Conservation (phyloP, 169 alveolate species). For the Cryptosporidium tyzzeri region DNA sequence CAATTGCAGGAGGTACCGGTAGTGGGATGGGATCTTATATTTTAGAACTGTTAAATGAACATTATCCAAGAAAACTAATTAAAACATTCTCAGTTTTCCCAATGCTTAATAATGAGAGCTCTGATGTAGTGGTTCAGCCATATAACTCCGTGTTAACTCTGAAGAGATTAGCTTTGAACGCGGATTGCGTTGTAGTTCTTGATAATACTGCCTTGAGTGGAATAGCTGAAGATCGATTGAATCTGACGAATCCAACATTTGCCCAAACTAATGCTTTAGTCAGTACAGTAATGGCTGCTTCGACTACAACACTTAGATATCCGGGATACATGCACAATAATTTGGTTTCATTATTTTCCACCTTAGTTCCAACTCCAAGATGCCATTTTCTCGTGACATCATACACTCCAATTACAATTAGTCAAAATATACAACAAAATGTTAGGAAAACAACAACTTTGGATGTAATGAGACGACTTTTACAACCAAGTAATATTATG, state of each 20-base stretch:
- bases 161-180: slow-evolving; percentile 90
- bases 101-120: slow-evolving; percentile 90
- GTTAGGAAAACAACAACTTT: slow-evolving; percentile 96
- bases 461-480: slow-evolving; percentile 98
- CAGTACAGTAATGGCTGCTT: slow-evolving; percentile 92
- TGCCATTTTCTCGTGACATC: slow-evolving; percentile 99
- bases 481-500: slow-evolving; percentile 88
- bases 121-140: slow-evolving; percentile 99
- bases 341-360: slow-evolving; percentile 95
- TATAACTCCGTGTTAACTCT: slow-evolving; percentile 96
- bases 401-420: slow-evolving; percentile 93
- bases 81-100: slow-evolving; percentile 94
- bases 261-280: slow-evolving; percentile 87
- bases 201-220: slow-evolving; percentile 98
- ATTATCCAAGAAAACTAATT: slow-evolving; percentile 91
- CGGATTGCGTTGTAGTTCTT: slow-evolving; percentile 97
- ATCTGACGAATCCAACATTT: slow-evolving; percentile 88
- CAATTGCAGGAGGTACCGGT: slow-evolving; percentile 99
- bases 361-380: slow-evolving; percentile 98
- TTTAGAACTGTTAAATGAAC: slow-evolving; percentile 95
- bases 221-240: slow-evolving; percentile 95
- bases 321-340: slow-evolving; percentile 99
- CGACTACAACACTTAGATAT: slow-evolving; percentile 93
- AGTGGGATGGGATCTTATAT: slow-evolving; percentile 99
- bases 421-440: slow-evolving; percentile 76